These are phyloP conservation scores for Diddensiella santjacobensis DNA, from an alignment of 805 yeast species.

Conservation along the genomic window DNA sequence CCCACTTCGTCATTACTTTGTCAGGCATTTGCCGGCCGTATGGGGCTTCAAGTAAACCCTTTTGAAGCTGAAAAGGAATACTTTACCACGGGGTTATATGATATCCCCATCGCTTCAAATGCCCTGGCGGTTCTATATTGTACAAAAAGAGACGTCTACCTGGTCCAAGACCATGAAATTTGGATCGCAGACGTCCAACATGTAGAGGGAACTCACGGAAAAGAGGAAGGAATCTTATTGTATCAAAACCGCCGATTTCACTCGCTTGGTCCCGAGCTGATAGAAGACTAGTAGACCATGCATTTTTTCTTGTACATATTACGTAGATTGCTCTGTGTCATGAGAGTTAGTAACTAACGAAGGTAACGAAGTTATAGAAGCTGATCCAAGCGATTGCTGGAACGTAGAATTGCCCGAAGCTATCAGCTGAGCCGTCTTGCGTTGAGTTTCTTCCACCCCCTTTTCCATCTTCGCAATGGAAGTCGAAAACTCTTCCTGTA, in stretches of 20 bases:
- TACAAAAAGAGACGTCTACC: constrained; percentile 21
- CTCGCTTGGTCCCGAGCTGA: constrained; percentile 38
- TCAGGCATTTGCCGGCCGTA: constrained; percentile 58
- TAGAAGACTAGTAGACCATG: not conserved
- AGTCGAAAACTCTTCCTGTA: constrained; percentile 32
- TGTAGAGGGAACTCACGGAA: constrained; percentile 29
- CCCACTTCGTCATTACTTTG: constrained; percentile 54
- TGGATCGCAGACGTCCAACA: constrained; percentile 76
- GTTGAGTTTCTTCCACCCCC: constrained; percentile 27
- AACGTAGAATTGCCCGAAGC: constrained; percentile 1
- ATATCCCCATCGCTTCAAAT: constrained; percentile 28
- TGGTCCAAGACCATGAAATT: constrained; percentile 80
- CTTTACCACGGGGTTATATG: constrained; percentile 13
- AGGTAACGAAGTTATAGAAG: not conserved
- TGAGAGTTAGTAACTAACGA: not conserved
- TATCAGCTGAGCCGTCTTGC: constrained; percentile 16
- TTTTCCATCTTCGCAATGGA: constrained; percentile 35
- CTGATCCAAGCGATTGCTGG: not conserved
- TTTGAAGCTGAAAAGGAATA: constrained; percentile 29
- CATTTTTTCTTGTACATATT: not conserved
- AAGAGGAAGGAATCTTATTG: constrained; percentile 19
- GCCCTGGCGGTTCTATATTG: constrained; percentile 31
- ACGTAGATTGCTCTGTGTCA: not conserved
- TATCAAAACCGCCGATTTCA: constrained; percentile 26
- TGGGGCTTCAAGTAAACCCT: constrained; percentile 36